A percentile compares a stretch with the other conserved stretches of the same genome.
These are phyloP conservation scores for Fonsecaea erecta DNA, from an alignment of 2,329 filamentous ascomycete genomes.

Conservation along the genomic window DNA sequence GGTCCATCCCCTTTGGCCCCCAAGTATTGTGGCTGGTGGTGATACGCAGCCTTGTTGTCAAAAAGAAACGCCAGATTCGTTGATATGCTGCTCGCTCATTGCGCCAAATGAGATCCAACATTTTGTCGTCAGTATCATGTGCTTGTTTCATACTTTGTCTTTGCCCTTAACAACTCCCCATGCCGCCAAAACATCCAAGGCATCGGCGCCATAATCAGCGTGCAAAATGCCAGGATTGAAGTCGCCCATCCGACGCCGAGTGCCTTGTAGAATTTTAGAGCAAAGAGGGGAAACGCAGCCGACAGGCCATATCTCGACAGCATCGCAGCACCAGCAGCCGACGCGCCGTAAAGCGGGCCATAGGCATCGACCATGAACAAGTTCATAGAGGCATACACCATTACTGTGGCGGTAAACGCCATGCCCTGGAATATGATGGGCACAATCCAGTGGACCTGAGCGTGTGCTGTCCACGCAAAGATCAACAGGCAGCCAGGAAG, in stretches of 20 bases:
- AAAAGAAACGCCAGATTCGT: background rate
- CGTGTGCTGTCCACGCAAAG: constrained; percentile 67
- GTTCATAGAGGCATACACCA: constrained; percentile 45
- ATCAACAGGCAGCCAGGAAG: constrained; percentile 65
- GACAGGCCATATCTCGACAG: constrained; percentile 40
- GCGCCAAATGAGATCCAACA: background rate
- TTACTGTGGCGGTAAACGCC: constrained; percentile 39
- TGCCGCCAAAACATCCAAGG: constrained; percentile 45
- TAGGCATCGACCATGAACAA: constrained; percentile 51
- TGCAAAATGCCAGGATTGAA: constrained; percentile 45
- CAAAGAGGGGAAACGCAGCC: constrained; percentile 48
- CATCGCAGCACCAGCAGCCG: constrained; percentile 42
- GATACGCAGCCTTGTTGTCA: background rate
- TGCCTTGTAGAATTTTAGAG: constrained; percentile 46
- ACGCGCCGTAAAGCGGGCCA: constrained; percentile 47
- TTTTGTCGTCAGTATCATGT: constrained; percentile 8
- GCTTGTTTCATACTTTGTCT: constrained; percentile 39
- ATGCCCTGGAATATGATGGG: constrained; percentile 40
- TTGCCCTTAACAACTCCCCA: constrained; percentile 42
- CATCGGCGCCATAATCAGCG: constrained; percentile 45
- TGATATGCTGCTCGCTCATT: background rate
- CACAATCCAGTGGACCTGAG: constrained; percentile 42
- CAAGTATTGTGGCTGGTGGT: background rate
- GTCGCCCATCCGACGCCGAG: constrained; percentile 51
- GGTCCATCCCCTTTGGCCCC: background rate